Evolutionary conservation across 139 green algal species (phyloP).

Genomic region (Asterochloris erici): DNA sequence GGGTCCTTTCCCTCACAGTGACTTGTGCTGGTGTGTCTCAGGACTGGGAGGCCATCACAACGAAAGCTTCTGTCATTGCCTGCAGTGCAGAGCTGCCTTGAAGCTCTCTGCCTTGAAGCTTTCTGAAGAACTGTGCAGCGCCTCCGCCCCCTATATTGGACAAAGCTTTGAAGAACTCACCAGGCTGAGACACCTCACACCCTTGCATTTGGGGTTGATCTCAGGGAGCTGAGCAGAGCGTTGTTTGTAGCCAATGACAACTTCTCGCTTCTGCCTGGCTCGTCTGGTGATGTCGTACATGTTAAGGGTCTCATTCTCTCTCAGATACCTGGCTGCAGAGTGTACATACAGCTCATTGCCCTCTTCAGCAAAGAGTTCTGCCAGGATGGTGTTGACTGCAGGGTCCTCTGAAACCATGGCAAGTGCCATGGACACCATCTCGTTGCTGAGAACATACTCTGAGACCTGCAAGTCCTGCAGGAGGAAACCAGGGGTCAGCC

Average conservation of each 20-base stretch:
- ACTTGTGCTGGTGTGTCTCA: no score
- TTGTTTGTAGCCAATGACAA: slow-evolving; percentile 42
- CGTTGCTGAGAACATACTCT: slow-evolving; percentile 53
- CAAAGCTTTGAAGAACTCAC: no score
- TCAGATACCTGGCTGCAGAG: slow-evolving; percentile 38
- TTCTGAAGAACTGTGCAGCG: no score
- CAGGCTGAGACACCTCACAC: no score
- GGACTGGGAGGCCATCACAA: no score
- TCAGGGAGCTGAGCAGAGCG: slow-evolving; percentile 3
- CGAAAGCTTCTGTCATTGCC: no score
- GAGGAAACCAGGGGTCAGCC: background rate
- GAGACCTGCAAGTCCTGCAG: slow-evolving; percentile 32
- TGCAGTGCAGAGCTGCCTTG: no score
- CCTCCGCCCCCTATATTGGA: no score
- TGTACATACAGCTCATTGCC: slow-evolving; percentile 58
- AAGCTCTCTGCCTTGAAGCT: no score
- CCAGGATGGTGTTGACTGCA: slow-evolving; percentile 46
- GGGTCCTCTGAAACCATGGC: slow-evolving; percentile 52
- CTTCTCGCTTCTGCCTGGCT: slow-evolving; percentile 27
- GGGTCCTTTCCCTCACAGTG: no score
- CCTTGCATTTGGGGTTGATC: slow-evolving; percentile 40
- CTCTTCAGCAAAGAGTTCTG: slow-evolving; percentile 51
- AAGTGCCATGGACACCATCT: slow-evolving; percentile 52
- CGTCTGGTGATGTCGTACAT: slow-evolving; percentile 51
- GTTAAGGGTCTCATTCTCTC: slow-evolving; percentile 19